These are phyloP conservation scores for Sarcomyxa edulis DNA, from an alignment of 768 basidiomycete genomes.

Conservation along the genomic window DNA sequence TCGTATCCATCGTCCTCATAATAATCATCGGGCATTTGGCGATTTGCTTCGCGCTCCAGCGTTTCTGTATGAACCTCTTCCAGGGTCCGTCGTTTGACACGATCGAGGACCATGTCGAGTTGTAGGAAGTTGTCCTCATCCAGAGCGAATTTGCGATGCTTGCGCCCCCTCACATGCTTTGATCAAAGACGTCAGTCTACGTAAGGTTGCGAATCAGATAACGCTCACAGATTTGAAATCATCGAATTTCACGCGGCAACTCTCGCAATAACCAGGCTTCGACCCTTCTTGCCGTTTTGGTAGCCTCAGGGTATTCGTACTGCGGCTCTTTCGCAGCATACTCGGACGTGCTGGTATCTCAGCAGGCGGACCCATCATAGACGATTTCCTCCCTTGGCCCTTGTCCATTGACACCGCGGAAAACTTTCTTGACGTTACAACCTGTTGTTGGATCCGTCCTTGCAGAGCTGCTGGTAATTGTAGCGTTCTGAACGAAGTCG, in stretches of 20 bases:
- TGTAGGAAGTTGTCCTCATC: slow-evolving; percentile 73
- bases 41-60: no score
- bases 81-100: slow-evolving; percentile 44
- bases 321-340: slow-evolving; percentile 68
- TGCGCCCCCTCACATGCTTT: slow-evolving; percentile 70
- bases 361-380: slow-evolving; percentile 65
- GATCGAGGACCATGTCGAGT: slow-evolving; percentile 69
- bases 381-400: slow-evolving; percentile 20
- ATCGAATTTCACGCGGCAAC: slow-evolving; percentile 85
- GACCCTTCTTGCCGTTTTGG: slow-evolving; percentile 79
- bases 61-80: slow-evolving; percentile 19
- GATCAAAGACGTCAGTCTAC: slow-evolving; percentile 2
- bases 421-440: slow-evolving; percentile 60
- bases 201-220: slow-evolving; percentile 3
- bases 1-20: no score
- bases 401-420: slow-evolving; percentile 14
- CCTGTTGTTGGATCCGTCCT: slow-evolving; percentile 56
- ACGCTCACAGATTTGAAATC: slow-evolving; percentile 74
- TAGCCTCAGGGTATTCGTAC: slow-evolving; percentile 71
- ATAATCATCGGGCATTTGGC: no score
- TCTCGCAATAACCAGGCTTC: slow-evolving; percentile 97
- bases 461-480: slow-evolving; percentile 50
- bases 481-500: slow-evolving; percentile 36
- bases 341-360: slow-evolving; percentile 48
- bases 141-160: slow-evolving; percentile 78